phyloP scores from a whole-genome alignment of 768 basidiomycete species.

The Termitomyces sp. region DNA sequence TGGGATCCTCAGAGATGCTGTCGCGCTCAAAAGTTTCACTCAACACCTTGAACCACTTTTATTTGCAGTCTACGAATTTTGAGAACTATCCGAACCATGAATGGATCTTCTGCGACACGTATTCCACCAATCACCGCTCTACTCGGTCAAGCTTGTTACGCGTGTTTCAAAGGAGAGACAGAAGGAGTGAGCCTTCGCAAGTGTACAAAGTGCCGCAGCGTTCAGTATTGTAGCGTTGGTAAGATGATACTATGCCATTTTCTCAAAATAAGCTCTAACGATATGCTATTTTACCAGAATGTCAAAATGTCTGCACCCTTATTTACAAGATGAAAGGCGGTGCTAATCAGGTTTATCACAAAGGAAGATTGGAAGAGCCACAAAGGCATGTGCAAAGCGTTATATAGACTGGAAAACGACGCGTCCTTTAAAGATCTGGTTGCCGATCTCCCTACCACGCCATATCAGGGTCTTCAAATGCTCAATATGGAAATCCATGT shows the following conservation, averaged over 20 bases:
- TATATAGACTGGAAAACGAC: conserved; percentile 24
- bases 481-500: conserved; percentile 4
- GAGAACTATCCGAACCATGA: background rate
- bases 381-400: conserved; percentile 32
- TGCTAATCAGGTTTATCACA: background rate
- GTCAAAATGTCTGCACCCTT: conserved; percentile 27
- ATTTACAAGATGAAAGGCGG: background rate
- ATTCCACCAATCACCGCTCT: background rate
- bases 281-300: conserved; percentile 18
- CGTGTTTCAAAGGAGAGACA: conserved; percentile 25
- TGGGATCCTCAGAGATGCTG: too few relatives aligned
- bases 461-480: conserved; percentile 14
- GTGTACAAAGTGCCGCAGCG: conserved; percentile 30
- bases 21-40: too few relatives aligned
- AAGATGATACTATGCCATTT: background rate
- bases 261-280: background rate
- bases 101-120: background rate
- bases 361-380: conserved; percentile 30
- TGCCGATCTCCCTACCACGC: conserved; percentile 15
- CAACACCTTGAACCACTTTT: too few relatives aligned
- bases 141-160: conserved; percentile 29
- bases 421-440: conserved; percentile 2
- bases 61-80: too few relatives aligned
- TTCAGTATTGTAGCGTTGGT: conserved; percentile 33
- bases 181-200: conserved; percentile 21